phyloP scores from a whole-genome alignment of 306 rosid species.

The Sindora glabra region DNA sequence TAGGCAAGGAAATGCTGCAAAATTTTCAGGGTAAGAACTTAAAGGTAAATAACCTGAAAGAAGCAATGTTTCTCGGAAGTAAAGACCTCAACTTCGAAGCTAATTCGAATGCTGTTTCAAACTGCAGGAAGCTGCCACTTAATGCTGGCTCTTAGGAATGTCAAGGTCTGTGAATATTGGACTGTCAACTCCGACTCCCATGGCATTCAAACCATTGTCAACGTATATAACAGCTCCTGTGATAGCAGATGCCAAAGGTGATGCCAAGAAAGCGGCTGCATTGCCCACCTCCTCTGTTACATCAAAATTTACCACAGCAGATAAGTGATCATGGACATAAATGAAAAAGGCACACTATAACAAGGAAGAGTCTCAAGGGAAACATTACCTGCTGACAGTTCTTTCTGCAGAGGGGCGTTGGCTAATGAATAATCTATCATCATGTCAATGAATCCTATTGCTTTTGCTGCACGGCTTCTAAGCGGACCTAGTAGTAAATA shows the following conservation, averaged over 20 bases:
- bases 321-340: background rate
- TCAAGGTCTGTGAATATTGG: slow-evolving; percentile 26
- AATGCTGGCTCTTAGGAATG: slow-evolving; percentile 25
- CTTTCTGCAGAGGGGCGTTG: slow-evolving; percentile 88
- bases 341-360: background rate
- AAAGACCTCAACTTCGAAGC: too few relatives aligned
- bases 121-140: background rate
- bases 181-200: slow-evolving; percentile 88
- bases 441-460: slow-evolving; percentile 91
- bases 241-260: slow-evolving; percentile 82
- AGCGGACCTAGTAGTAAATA: slow-evolving; percentile 57
- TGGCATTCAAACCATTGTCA: slow-evolving; percentile 80
- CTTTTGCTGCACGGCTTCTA: slow-evolving; percentile 95
- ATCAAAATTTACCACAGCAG: background rate
- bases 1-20: too few relatives aligned
- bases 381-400: slow-evolving; percentile 63
- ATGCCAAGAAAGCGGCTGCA: slow-evolving; percentile 78
- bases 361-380: slow-evolving; percentile 1
- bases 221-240: slow-evolving; percentile 73
- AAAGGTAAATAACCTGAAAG: too few relatives aligned
- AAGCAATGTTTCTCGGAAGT: too few relatives aligned
- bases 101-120: too few relatives aligned
- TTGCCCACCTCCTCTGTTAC: slow-evolving; percentile 82
- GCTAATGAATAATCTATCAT: slow-evolving; percentile 80
- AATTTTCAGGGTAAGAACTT: too few relatives aligned